Conservation (phyloP, 768 basidiomycete genomes). For the Mycena sanguinolenta region DNA sequence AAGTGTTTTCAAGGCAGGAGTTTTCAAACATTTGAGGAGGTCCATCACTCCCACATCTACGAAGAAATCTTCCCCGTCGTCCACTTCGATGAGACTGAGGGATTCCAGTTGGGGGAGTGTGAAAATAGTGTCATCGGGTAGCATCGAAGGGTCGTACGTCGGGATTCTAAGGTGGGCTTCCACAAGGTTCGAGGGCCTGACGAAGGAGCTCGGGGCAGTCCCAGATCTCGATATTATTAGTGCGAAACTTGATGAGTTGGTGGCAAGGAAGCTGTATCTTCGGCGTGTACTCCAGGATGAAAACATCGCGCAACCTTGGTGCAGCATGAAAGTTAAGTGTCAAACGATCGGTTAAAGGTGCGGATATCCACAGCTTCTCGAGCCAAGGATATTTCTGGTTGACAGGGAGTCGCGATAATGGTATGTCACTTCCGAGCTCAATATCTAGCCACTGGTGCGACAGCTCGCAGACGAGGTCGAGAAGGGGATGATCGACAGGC, state of each 20-base stretch:
- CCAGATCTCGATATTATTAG: background rate
- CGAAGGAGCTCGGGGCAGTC: background rate
- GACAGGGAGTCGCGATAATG: background rate
- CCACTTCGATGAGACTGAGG: too few species aligned
- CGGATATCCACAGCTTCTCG: conserved; percentile 4
- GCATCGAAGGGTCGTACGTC: background rate
- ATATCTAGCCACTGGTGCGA: background rate
- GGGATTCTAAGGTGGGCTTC: background rate
- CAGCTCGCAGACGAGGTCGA: background rate
- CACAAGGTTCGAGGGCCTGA: background rate
- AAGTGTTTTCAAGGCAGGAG: conserved; percentile 14
- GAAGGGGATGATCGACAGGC: background rate
- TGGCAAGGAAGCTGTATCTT: background rate
- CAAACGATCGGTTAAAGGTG: background rate
- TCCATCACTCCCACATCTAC: background rate
- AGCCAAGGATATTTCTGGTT: background rate
- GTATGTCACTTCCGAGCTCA: background rate
- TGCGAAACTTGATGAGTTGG: background rate
- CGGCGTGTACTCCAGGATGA: background rate
- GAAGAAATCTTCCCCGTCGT: too few species aligned
- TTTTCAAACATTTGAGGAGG: conserved; percentile 8
- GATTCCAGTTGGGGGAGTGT: background rate
- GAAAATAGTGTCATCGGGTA: background rate
- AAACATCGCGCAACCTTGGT: conserved; percentile 4
- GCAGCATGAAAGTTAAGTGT: background rate